phyloP scores from a whole-genome alignment of 1,284 basidiomycete species.

The Cryptococcus sp. region DNA sequence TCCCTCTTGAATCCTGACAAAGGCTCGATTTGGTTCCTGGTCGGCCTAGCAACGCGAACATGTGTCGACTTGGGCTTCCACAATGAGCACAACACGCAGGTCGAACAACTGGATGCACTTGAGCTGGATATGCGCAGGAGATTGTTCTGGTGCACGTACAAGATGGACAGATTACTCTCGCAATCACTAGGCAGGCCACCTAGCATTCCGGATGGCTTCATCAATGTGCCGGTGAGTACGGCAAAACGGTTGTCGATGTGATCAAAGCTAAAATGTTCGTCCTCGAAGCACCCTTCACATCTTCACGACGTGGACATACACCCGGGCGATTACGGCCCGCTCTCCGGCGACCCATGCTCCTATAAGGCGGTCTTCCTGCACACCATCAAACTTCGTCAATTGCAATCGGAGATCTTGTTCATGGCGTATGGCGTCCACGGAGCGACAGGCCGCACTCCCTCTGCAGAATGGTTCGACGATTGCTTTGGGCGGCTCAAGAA shows the following conservation, averaged over 20 bases:
- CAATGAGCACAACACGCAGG: conserved; percentile 51
- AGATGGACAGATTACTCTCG: conserved; percentile 53
- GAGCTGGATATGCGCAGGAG: conserved; percentile 54
- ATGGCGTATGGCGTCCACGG: conserved; percentile 49
- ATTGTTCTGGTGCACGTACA: conserved; percentile 54
- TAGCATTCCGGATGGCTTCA: conserved; percentile 53
- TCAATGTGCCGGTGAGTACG: conserved; percentile 48
- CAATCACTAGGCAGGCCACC: conserved; percentile 53
- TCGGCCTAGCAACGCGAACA: conserved; percentile 53
- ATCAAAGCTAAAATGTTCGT: not conserved
- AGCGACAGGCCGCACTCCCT: conserved; percentile 32
- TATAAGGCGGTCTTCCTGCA: conserved; percentile 53
- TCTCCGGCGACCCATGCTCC: conserved; percentile 45
- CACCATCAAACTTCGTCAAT: conserved; percentile 49
- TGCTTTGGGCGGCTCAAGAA: conserved; percentile 51
- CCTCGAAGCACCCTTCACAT: conserved; percentile 35
- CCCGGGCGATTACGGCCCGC: conserved; percentile 35
- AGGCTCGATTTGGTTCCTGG: conserved; percentile 55
- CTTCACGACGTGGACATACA: conserved; percentile 53
- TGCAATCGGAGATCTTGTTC: conserved; percentile 53
- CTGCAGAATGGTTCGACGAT: conserved; percentile 52
- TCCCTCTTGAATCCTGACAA: conserved; percentile 54
- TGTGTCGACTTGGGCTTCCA: conserved; percentile 55
- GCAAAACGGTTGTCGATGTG: not conserved
- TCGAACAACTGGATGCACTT: conserved; percentile 48